Base-by-base conservation (phyloP, 148 eudicot species). In the Rhododendron williamsianum region DNA sequence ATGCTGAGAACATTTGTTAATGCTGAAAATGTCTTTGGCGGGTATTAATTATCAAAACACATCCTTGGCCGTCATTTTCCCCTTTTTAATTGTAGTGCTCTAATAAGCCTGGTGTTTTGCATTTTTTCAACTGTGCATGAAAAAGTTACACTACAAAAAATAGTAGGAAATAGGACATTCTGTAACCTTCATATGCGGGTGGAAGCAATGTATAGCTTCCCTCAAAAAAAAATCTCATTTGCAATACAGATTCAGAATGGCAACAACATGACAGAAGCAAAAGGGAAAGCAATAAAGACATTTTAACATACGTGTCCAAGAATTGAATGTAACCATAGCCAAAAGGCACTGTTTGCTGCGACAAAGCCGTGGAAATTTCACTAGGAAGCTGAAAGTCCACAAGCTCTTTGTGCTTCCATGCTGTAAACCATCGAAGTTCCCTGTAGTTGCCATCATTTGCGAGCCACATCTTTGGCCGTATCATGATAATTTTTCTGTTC, bases 371-470 rank as follows among this genome's bases (percentile, higher is more conserved):
- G 15, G 96, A 90, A 86, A 97, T 83, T 76, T 90, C 91, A 81
- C 73, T 60, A 85, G 99, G 99, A 41, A 97, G 96, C 85, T 89
- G 91, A 90, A 97, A 95, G 81, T 97, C 95, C 67, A 87, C 93
- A 80, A 95, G 84, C 79, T 92, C 90, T 83, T 89, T 92, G 36
- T 90, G 93, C 90, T 94, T 94, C 99, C 99, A 97, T 76, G 98
- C 90, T 36, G 98, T 94, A 88, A 95, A 95, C 99, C 98, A 97
- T 16, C 96, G 88, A 21, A 95, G 98, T 87, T 97, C 99, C 88
- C 99, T 91, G 82, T 97, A 97, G 86, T 97, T 97, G 1, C 99
- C 98, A 85, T 97, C 99, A 89, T 95, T 95, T 79, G 98, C 99
- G 78, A 97, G 97, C 93, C 94, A 95, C 96, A 93, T 91, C 88